A percentile compares a stretch with the other conserved stretches of the same genome.
Conservation (phyloP, 139 green algal genomes). For the Chlamydomonas eustigma region DNA sequence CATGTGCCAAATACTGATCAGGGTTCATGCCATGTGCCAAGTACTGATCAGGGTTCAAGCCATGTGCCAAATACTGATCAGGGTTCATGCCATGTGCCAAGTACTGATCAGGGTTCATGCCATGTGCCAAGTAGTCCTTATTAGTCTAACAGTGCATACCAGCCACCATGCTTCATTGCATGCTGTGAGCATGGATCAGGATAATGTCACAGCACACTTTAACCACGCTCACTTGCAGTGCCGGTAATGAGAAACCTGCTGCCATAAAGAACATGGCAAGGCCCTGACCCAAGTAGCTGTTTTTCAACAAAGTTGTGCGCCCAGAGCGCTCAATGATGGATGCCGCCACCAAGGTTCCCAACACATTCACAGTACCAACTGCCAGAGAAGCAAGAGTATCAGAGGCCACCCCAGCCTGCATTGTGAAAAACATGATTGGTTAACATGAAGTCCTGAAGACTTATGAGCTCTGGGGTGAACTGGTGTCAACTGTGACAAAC, state of each 20-base stretch:
- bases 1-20: not conserved
- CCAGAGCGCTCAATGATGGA: slow-evolving; percentile 77
- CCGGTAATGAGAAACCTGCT: slow-evolving; percentile 62
- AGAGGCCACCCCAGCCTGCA: slow-evolving; percentile 76
- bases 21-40: too few relatives aligned
- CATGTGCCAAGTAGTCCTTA: not conserved
- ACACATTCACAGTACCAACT: slow-evolving; percentile 86
- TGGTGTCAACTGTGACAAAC: too few relatives aligned
- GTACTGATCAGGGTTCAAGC: not conserved
- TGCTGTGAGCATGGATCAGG: not conserved
- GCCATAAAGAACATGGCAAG: slow-evolving; percentile 72
- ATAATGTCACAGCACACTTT: not conserved
- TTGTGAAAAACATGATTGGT: too few relatives aligned
- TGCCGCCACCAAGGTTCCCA: slow-evolving; percentile 73
- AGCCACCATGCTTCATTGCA: not conserved
- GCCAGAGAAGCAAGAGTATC: slow-evolving; percentile 81
- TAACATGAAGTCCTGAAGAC: too few relatives aligned
- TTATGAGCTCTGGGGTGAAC: too few relatives aligned
- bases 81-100: too few relatives aligned
- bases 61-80: not conserved
- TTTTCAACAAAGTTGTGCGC: slow-evolving; percentile 77
- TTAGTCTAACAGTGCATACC: too few relatives aligned
- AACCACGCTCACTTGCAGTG: slow-evolving; percentile 38
- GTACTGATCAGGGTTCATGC: not conserved
- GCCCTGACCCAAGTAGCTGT: slow-evolving; percentile 72